Evolutionary conservation across 2,329 filamentous ascomycete species (phyloP).

Genomic region (Alternaria angustiovoidea): DNA sequence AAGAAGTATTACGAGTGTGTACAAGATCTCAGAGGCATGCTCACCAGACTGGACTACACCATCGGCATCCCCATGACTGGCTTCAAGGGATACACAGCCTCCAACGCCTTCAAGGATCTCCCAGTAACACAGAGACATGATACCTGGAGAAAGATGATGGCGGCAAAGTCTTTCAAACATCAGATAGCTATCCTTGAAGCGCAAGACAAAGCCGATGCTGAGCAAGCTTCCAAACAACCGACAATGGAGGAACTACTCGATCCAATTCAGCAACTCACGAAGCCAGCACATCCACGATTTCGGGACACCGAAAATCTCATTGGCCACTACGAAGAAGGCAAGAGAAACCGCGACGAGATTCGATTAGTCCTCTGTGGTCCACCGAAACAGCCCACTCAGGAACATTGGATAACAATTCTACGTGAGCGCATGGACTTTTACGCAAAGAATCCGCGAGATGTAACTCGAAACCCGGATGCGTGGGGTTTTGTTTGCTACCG

Average conservation of each 20-base stretch:
- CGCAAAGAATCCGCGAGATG: slow-evolving; percentile 11
- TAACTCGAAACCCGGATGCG: slow-evolving; percentile 3
- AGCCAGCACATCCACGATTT: slow-evolving; percentile 18
- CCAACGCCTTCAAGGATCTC: slow-evolving; percentile 6
- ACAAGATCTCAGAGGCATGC: slow-evolving; percentile 13
- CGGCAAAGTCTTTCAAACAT: slow-evolving; percentile 16
- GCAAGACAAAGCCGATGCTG: slow-evolving; percentile 5
- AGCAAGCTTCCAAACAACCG: neutral
- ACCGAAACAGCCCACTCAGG: slow-evolving; percentile 10
- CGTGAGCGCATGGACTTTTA: slow-evolving; percentile 24
- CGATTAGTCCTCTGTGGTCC: slow-evolving; percentile 19
- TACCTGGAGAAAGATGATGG: slow-evolving; percentile 11
- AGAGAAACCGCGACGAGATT: slow-evolving; percentile 17
- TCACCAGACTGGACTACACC: slow-evolving; percentile 19
- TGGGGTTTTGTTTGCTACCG: slow-evolving; percentile 34
- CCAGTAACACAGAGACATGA: slow-evolving; percentile 3
- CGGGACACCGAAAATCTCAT: slow-evolving; percentile 20
- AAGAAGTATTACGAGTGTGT: slow-evolving; percentile 28
- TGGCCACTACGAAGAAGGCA: slow-evolving; percentile 24
- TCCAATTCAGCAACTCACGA: slow-evolving; percentile 9
- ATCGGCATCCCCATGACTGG: slow-evolving; percentile 26
- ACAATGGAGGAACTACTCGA: neutral
- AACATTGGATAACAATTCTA: slow-evolving; percentile 31
- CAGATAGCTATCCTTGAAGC: slow-evolving; percentile 10
- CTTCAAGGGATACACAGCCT: slow-evolving; percentile 22